Evolutionary conservation across 306 rosid species (phyloP).

Genomic region (Delonix regia): DNA sequence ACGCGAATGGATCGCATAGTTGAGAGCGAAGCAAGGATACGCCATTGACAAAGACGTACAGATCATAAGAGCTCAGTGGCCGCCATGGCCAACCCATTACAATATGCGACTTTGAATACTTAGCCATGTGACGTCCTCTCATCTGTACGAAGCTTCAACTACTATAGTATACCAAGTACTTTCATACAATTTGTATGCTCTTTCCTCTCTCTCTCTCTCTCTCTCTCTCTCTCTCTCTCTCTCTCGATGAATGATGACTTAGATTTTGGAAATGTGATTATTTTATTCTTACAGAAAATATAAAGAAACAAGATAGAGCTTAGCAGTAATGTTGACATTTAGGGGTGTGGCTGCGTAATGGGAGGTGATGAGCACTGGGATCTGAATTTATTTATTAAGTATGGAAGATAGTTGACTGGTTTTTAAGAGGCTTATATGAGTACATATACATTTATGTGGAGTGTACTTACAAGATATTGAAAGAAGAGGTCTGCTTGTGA

Average conservation of each 20-base stretch:
- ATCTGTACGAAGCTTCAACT: slow-evolving; percentile 46
- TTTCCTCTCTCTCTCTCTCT: slow-evolving; percentile 6
- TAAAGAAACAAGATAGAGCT: slow-evolving; percentile 26
- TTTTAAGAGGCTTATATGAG: slow-evolving; percentile 14
- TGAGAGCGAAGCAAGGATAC: slow-evolving; percentile 31
- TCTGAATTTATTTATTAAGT: slow-evolving; percentile 37
- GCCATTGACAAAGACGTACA: slow-evolving; percentile 22
- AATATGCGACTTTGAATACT: slow-evolving; percentile 39
- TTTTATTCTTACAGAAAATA: neutral
- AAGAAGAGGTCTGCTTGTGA: slow-evolving; percentile 21
- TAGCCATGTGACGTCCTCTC: slow-evolving; percentile 39
- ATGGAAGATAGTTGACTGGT: slow-evolving; percentile 24
- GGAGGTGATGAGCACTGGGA: slow-evolving; percentile 33
- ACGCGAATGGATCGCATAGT: slow-evolving; percentile 39
- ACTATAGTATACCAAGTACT: neutral
- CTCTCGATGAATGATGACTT: slow-evolving; percentile 9
- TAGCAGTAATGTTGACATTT: slow-evolving; percentile 56
- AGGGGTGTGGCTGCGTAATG: slow-evolving; percentile 41
- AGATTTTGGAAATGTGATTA: slow-evolving; percentile 27
- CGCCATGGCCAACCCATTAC: slow-evolving; percentile 8
- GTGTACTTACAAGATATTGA: neutral
- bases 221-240: slow-evolving; percentile 15
- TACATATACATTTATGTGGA: neutral
- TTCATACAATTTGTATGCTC: slow-evolving; percentile 3
- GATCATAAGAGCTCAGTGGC: slow-evolving; percentile 14